Base-by-base conservation (phyloP, 179 eudicot genomes). In the Actinidia polygama region DNA sequence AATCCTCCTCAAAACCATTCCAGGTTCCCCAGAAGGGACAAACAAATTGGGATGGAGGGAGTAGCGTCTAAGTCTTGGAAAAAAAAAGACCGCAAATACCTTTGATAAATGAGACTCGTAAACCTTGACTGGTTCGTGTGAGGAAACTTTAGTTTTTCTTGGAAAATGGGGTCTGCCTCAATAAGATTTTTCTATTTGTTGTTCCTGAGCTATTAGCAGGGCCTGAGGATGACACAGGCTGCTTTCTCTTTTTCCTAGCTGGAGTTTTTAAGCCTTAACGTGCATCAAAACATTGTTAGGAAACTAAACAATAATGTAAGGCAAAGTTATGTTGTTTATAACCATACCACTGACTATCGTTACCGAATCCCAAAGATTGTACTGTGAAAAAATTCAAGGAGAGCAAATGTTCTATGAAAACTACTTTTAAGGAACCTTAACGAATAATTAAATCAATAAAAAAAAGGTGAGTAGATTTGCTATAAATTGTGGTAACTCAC, bases 201-300 rank as follows among this genome's bases (percentile, higher is more conserved):
- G 99, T 96, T 75, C 99, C 99, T 12, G 99, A 80, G 91, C 99
- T 96, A 86, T 96, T 96, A 23, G 98, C 98, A 61, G 98, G 99
- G 47, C 99, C 98, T 10, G 99, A 95, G 79, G 99, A 92, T 57
- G 98, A 92, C 51, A 89, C 91, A 3, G 94, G 92, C 86, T 95
- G 98, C 91, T 95, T 96, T 83, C 99, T 92, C 87, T 96, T 96
- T 83, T 98, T 90, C 70, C 95, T 98, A 61, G 87, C 92, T 93
- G 98, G 81, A 74, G 87, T 87, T 95, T 96, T 78, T 92, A 86
- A 88, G 91, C 95, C 97, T 95, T 84, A 63, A 77, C 80, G 80
- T 79, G 80, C 82, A 89, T 83, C 49, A 78, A 68, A 85, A 71
- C 72, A 47, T 75, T 81, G 74, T 88, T 85, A 89, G 88, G 81